Conservation (phyloP, 306 rosid genomes). For the Cucurbita argyrosperma region DNA sequence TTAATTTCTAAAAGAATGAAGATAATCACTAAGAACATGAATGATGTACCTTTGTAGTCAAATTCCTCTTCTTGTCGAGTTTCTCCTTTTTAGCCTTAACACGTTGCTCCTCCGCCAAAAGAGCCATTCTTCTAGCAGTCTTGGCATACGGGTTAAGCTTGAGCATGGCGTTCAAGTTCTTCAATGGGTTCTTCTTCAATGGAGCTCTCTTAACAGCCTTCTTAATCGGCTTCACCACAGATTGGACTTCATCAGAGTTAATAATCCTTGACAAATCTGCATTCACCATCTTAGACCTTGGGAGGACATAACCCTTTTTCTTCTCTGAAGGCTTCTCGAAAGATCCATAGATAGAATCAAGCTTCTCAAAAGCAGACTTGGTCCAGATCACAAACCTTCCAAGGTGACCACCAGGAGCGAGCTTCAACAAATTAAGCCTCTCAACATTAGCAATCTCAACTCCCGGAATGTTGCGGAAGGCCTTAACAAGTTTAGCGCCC, state of each 20-base stretch:
- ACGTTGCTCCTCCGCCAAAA: conserved; percentile 23
- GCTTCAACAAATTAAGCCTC: conserved; percentile 28
- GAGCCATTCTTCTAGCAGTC: conserved; percentile 33
- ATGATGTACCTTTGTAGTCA: conserved; percentile 14
- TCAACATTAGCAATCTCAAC: conserved; percentile 23
- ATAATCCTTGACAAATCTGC: conserved; percentile 23
- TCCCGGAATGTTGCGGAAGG: conserved; percentile 25
- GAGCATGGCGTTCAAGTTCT: conserved; percentile 23
- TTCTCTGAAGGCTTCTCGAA: conserved; percentile 21
- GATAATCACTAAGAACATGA: neutral
- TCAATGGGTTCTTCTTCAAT: conserved; percentile 27
- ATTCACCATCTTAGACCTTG: conserved; percentile 26
- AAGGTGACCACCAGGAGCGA: conserved; percentile 30
- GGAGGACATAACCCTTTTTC: conserved; percentile 29
- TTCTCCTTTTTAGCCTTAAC: conserved; percentile 27
- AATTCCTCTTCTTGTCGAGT: conserved; percentile 22
- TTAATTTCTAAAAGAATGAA: neutral
- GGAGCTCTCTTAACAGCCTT: conserved; percentile 17
- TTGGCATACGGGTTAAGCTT: conserved; percentile 25
- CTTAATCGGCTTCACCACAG: conserved; percentile 25
- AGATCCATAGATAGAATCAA: conserved; percentile 29
- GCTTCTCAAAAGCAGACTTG: conserved; percentile 26
- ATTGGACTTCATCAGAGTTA: conserved; percentile 24
- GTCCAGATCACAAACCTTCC: conserved; percentile 34
- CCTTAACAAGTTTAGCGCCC: conserved; percentile 24